Conservation (phyloP, 2,329 filamentous ascomycete species). For the Colletotrichum magnum region DNA sequence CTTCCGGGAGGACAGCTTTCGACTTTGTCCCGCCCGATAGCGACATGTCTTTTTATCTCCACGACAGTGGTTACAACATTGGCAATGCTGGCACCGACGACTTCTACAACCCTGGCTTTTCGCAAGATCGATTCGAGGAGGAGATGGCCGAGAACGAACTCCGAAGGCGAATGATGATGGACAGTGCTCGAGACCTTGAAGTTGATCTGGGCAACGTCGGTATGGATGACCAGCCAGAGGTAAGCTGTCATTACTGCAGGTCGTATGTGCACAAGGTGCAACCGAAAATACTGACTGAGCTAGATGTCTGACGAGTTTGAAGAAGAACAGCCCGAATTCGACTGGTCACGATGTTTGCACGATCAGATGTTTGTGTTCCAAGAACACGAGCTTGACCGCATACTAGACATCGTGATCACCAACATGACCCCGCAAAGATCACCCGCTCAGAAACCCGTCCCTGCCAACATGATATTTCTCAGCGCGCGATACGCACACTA, state of each 20-base stretch:
- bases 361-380: slow-evolving; percentile 99
- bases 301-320: slow-evolving; percentile 77
- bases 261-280: slow-evolving; percentile 43
- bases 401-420: slow-evolving; percentile 95
- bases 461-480: slow-evolving; percentile 96
- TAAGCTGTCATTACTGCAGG: slow-evolving; percentile 56
- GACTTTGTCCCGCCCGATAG: slow-evolving; percentile 97
- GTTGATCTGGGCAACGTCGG: slow-evolving; percentile 96
- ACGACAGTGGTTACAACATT: slow-evolving; percentile 93
- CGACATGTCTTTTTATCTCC: slow-evolving; percentile 95
- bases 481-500: slow-evolving; percentile 97
- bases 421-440: slow-evolving; percentile 98
- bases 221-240: slow-evolving; percentile 95
- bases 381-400: slow-evolving; percentile 90
- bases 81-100: slow-evolving; percentile 87
- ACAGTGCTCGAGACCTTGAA: slow-evolving; percentile 96
- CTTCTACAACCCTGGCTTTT: slow-evolving; percentile 93
- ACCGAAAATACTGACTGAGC: background rate
- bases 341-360: slow-evolving; percentile 93
- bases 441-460: slow-evolving; percentile 96
- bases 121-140: slow-evolving; percentile 94
- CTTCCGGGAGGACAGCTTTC: slow-evolving; percentile 91
- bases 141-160: slow-evolving; percentile 97
- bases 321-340: slow-evolving; percentile 93
- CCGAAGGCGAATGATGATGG: slow-evolving; percentile 98